Evolutionary conservation across 108 stramenopile species (phyloP), one percentile per base, ranked within the genome.

Genomic region (Cyclotella choctawhatcheeana): DNA sequence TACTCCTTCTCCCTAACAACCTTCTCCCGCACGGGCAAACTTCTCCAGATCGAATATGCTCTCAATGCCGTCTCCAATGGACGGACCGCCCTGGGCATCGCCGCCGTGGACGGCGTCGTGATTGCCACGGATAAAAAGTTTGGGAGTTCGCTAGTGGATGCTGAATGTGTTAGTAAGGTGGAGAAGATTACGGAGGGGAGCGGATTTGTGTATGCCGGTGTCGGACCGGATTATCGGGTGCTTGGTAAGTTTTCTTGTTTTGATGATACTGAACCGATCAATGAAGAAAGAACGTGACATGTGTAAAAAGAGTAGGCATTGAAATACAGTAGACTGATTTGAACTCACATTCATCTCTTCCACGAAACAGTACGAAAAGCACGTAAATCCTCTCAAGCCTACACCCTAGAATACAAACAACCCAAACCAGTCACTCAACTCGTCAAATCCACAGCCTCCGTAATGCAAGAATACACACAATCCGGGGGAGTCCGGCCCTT

Each of bases 401-500:
- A 98, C 83, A 84, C 81, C 53, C 85, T 87, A n/a, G 90, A 82
- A 64, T 99, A 98, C 82, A 81, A 93, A 10, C 95, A 95, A 75
- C 69, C 73, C 50, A 91, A 98, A 74, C 98, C 99, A 0, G 87
- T 98, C 18, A 67, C 69, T 5, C 97, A 99, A 83, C 88, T 99
- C 4, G 97, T 97, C 71, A 93, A 97, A 69, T 82, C 87, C 25
- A 94, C 93, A 1, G 99, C 99, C 3, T 82, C 82, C 0, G 92
- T 98, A n/a, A 99, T 99, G 98, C 99, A 99, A 85, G 98, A 99
- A 84, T 97, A 91, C 75, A 96, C 92, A 3, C 92, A 99, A 86
- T 79, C 87, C 33, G 99, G 99, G 20, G 99, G 99, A 31, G 99
- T 99, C 14, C 85, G 98, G 27, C 98, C 99, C 12, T 98, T 99